Percentiles rank a stretch among this genome's conserved stretches.
Conservation (phyloP, 352 stramenopile species). For the Lagenidium giganteum region DNA sequence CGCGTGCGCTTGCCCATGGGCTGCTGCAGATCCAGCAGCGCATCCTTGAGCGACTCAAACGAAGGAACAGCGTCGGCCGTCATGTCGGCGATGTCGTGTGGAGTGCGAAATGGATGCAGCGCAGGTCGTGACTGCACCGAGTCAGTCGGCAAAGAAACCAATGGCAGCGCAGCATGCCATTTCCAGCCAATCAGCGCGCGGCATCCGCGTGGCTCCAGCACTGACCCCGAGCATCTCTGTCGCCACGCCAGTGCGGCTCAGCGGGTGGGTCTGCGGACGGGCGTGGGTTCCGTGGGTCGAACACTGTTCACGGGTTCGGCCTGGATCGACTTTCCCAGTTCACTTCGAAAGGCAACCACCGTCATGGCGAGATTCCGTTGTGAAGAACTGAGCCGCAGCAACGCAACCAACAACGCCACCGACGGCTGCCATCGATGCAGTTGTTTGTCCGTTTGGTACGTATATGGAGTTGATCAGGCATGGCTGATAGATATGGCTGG, state of each 20-base stretch:
- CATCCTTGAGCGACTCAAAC: slow-evolving; percentile 52
- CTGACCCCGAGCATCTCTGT: too few relatives aligned
- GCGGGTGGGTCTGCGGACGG: too few relatives aligned
- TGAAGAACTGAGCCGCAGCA: too few relatives aligned
- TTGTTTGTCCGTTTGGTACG: slow-evolving; percentile 63
- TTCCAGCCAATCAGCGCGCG: slow-evolving; percentile 18
- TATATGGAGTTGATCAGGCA: too few relatives aligned
- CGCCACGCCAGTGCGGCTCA: too few relatives aligned
- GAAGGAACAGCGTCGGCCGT: slow-evolving; percentile 32
- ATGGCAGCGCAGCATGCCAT: slow-evolving; percentile 6
- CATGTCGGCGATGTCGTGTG: not conserved
- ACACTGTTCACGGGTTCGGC: too few relatives aligned
- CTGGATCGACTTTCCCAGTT: too few relatives aligned
- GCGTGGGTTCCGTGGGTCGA: too few relatives aligned
- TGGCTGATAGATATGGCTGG: too few relatives aligned
- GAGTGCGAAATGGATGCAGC: not conserved
- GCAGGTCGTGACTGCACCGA: slow-evolving; percentile 5
- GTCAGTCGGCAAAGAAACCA: slow-evolving; percentile 15
- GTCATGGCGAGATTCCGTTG: too few relatives aligned
- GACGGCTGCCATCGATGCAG: slow-evolving; percentile 31
- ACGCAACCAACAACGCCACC: too few relatives aligned
- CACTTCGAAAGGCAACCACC: not conserved
- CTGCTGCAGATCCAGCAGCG: slow-evolving; percentile 76
- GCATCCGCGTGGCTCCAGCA: slow-evolving; percentile 14
- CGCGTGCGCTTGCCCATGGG: slow-evolving; percentile 88